phyloP scores from a whole-genome alignment of 2,329 filamentous ascomycete genomes.

The Cladophialophora exuberans region DNA sequence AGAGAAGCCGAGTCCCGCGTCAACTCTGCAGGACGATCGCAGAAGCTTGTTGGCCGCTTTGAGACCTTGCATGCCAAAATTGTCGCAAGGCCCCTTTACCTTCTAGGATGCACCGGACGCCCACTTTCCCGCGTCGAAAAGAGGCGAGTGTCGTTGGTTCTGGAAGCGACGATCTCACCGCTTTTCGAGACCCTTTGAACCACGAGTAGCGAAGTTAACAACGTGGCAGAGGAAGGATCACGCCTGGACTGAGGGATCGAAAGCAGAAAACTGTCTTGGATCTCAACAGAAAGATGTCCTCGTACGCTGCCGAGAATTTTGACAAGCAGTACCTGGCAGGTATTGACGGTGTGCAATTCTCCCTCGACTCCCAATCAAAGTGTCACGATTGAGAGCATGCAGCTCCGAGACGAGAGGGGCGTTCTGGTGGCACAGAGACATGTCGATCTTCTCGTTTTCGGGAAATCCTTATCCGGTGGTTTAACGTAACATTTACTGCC shows the following conservation, averaged over 20 bases:
- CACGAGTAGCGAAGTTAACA: too few relatives aligned
- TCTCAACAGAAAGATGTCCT: too few relatives aligned
- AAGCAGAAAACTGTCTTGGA: too few relatives aligned
- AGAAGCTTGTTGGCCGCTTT: not conserved
- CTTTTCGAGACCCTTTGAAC: constrained; percentile 9
- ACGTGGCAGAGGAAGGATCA: constrained; percentile 2
- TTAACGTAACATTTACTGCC: not conserved
- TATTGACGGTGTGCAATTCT: too few relatives aligned
- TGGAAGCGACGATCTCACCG: constrained; percentile 10
- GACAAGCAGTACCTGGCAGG: too few relatives aligned
- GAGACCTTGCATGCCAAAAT: not conserved
- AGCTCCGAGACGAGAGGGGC: not conserved
- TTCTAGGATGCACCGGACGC: not conserved
- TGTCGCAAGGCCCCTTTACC: too few relatives aligned
- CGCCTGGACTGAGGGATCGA: too few relatives aligned
- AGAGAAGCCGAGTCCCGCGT: not conserved
- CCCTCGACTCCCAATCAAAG: constrained; percentile 3
- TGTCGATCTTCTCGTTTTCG: constrained; percentile 3
- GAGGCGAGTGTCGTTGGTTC: not conserved
- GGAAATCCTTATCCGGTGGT: not conserved
- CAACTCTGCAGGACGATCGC: not conserved
- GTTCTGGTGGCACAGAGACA: not conserved
- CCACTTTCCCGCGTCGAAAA: not conserved
- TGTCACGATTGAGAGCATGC: not conserved
- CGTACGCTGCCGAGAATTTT: too few relatives aligned